Evolutionary conservation across 2,329 filamentous ascomycete species (phyloP).

Genomic region (Curvularia eragrostidis): DNA sequence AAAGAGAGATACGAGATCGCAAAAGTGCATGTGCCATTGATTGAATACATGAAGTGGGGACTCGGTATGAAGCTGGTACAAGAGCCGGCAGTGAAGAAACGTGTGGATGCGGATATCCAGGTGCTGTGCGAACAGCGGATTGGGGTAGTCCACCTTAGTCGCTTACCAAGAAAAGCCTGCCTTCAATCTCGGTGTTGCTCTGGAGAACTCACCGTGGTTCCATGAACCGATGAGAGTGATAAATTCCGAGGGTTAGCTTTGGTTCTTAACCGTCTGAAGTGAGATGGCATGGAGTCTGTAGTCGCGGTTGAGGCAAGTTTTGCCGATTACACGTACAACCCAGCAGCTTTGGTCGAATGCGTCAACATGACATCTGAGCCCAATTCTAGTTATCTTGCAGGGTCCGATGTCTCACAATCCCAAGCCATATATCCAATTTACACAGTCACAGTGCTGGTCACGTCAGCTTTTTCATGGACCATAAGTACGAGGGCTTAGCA

Average conservation of each 20-base stretch:
- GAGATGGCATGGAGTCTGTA: neutral
- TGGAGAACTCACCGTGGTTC: neutral
- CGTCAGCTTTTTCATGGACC: neutral
- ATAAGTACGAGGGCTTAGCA: neutral
- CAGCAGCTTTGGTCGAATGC: neutral
- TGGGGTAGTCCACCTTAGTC: neutral
- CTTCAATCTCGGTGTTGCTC: neutral
- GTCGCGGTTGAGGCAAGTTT: neutral
- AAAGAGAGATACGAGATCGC: neutral
- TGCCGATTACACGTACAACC: neutral
- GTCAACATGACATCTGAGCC: neutral
- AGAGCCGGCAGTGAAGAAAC: neutral
- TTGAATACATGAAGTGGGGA: neutral
- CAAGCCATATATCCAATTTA: neutral
- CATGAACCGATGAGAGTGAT: neutral
- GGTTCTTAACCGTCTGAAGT: neutral
- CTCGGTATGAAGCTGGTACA: neutral
- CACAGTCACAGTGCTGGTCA: slow-evolving; percentile 3
- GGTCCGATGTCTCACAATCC: neutral
- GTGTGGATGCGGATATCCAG: neutral
- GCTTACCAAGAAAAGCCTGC: neutral
- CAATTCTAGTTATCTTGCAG: neutral
- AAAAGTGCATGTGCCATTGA: neutral
- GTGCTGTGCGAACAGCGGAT: neutral
- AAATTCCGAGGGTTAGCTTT: no score